Base-by-base conservation (phyloP, 768 basidiomycete genomes). In the Boletus eberwhitei region DNA sequence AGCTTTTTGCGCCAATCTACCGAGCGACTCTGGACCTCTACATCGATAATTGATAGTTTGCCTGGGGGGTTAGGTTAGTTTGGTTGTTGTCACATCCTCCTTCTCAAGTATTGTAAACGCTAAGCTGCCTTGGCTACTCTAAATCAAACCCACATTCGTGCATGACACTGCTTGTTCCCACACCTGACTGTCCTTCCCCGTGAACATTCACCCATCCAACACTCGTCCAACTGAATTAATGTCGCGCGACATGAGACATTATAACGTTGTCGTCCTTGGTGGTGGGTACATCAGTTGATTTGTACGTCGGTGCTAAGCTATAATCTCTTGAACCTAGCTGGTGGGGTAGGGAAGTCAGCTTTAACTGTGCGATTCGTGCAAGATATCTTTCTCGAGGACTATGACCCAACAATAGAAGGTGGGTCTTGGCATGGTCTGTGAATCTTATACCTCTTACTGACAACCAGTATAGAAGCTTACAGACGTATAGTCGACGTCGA, bases 321-420 rank as follows among this genome's bases (percentile, higher is more conserved):
- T 50, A 61, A 50, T 50, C 22, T 48, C 50, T 49, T 43, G 11
- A 38, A 58, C 47, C 50, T 53, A 91, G 90, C 90, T 65, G 91
- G 91, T 64, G 91, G 91, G 22, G 90, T 93, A 50, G 91, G 91
- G 45, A 93, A 93, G 72, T 92, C 90, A 24, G 89, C 91, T 13
- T 76, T 93, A 34, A 90, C 89, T 66, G 85, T 90, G 62, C 82
- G 88, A 54, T 91, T 87, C 67, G 82, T 90, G 44, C 79, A 79
- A 59, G 82, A 88, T 68, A 76, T 80, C 41, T 91, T 90, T 68
- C 74, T 88, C 31, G 86, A 88, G 62, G 80, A 80, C 59, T 91
- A 91, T 68, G 87, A 92, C 66, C 89, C 89, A 26, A 90, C 90
- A 13, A 90, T 92, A 63, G 88, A 91, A 81, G 89, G 89, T 86